phyloP scores from a whole-genome alignment of 208 protist species.

The Crithidia fasciculata region DNA sequence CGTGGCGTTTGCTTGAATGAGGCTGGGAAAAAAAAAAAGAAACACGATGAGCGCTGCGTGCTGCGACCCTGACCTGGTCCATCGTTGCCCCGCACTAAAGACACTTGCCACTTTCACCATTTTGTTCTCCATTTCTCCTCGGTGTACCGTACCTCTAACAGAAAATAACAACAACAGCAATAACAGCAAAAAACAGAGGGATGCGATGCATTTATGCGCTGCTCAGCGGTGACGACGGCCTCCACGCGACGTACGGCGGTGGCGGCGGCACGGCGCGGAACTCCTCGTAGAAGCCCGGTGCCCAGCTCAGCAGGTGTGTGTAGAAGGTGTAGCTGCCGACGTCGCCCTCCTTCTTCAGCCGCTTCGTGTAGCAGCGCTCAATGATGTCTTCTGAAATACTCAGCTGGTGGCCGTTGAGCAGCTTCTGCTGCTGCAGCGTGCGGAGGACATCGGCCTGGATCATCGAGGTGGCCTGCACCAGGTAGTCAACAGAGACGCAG shows the following conservation, averaged over 20 bases:
- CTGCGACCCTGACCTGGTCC: too few relatives aligned
- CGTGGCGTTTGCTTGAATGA: too few relatives aligned
- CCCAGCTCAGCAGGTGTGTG: constrained; percentile 87
- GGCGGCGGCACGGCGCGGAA: constrained; percentile 27
- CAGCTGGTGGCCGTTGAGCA: constrained; percentile 70
- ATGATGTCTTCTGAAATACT: constrained; percentile 83
- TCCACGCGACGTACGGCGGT: constrained; percentile 31
- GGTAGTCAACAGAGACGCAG: constrained; percentile 79
- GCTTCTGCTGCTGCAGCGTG: constrained; percentile 70
- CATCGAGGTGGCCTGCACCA: constrained; percentile 84
- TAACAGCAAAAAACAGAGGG: neutral
- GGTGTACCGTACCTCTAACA: too few relatives aligned
- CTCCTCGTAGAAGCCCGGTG: constrained; percentile 77
- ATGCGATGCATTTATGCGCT: neutral
- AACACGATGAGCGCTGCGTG: neutral
- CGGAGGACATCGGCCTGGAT: constrained; percentile 75
- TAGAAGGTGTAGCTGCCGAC: constrained; percentile 85
- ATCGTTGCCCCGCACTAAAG: too few relatives aligned
- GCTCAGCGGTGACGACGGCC: neutral
- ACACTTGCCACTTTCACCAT: too few relatives aligned
- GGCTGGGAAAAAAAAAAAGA: too few relatives aligned
- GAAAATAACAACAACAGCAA: too few relatives aligned
- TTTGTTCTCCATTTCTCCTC: too few relatives aligned
- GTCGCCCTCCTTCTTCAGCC: constrained; percentile 72
- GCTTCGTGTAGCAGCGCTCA: constrained; percentile 74